These are phyloP conservation scores for Bipolaris sorokiniana DNA, from an alignment of 2,329 filamentous ascomycete species.

Conservation along the genomic window DNA sequence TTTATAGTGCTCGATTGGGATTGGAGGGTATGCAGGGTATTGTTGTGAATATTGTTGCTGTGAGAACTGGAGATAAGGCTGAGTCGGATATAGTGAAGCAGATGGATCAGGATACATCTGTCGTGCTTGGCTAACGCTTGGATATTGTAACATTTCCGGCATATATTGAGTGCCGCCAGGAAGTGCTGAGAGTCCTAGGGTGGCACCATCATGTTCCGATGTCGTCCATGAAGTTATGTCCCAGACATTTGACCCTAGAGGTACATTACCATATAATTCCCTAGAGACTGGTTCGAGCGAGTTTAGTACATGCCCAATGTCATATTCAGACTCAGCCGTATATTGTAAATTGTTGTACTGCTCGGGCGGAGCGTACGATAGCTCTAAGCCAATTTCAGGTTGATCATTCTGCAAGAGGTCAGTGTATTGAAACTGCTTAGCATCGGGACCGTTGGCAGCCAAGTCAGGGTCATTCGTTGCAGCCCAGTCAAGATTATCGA, in stretches of 20 bases:
- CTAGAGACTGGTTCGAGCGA: background rate
- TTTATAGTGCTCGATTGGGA: background rate
- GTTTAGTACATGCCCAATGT: background rate
- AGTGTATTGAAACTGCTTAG: background rate
- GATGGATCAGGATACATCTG: slow-evolving; percentile 14
- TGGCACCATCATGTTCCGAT: background rate
- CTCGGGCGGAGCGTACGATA: background rate
- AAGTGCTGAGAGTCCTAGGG: slow-evolving; percentile 14
- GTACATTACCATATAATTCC: background rate
- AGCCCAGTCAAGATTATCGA: background rate
- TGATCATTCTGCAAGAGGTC: background rate
- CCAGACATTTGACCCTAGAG: background rate
- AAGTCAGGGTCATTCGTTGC: background rate
- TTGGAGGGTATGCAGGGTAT: slow-evolving; percentile 5
- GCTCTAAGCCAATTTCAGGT: background rate
- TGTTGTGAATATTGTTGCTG: slow-evolving; percentile 3
- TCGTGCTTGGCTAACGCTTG: background rate
- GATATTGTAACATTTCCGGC: background rate
- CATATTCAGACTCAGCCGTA: background rate
- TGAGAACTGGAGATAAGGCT: slow-evolving; percentile 8
- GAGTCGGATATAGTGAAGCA: background rate
- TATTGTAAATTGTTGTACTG: background rate
- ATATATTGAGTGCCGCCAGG: slow-evolving; percentile 4
- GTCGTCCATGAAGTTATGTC: background rate
- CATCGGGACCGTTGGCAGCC: background rate